Evolutionary conservation across 2,329 filamentous ascomycete species (phyloP).

Genomic region (Xylaria sp.): DNA sequence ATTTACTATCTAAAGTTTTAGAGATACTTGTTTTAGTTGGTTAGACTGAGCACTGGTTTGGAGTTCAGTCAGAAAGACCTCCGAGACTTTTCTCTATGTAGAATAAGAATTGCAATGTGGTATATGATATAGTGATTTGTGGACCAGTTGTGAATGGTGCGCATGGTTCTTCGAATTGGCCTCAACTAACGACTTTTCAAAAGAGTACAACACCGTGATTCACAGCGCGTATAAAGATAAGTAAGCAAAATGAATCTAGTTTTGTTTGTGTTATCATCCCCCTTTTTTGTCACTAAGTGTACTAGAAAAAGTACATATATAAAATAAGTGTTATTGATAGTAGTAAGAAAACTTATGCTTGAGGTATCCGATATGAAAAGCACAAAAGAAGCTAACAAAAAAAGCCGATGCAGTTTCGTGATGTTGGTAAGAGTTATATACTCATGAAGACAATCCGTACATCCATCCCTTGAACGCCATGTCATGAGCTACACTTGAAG

Average conservation of each 20-base stretch:
- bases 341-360: conserved; percentile 10
- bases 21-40: background rate
- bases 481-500: conserved; percentile 19
- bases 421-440: conserved; percentile 13
- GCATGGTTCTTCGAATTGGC: no score
- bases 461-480: conserved; percentile 31
- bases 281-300: background rate
- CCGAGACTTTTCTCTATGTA: background rate
- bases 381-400: background rate
- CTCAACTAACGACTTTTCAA: background rate
- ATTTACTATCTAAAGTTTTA: background rate
- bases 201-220: background rate
- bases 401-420: conserved; percentile 5
- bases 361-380: conserved; percentile 24
- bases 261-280: background rate
- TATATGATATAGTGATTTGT: background rate
- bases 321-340: conserved; percentile 9
- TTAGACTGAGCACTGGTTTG: background rate
- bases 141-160: background rate
- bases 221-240: background rate
- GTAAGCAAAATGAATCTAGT: background rate
- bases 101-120: background rate
- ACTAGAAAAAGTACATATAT: background rate
- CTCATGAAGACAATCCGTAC: conserved; percentile 2
- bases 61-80: background rate